Conservation (phyloP, 2,329 filamentous ascomycete genomes). For the Sphaceloma murrayae region DNA sequence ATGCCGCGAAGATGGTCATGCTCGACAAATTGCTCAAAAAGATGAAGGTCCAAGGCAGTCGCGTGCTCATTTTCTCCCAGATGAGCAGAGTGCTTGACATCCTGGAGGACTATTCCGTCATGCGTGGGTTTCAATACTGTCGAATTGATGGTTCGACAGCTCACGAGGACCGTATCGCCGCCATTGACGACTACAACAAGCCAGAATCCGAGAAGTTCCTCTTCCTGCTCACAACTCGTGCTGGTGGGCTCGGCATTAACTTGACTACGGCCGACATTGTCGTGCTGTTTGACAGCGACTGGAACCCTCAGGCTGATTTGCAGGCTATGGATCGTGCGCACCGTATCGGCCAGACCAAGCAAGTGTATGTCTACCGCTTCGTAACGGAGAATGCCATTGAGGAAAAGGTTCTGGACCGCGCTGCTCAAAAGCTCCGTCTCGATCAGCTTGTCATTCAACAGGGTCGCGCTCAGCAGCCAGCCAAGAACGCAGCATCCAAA, state of each 20-base stretch:
- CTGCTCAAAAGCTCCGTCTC: constrained; percentile 89
- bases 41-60: constrained; percentile 75
- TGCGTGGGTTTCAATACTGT: constrained; percentile 90
- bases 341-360: constrained; percentile 96
- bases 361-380: constrained; percentile 92
- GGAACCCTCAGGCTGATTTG: constrained; percentile 96
- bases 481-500: constrained; percentile 87
- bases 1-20: constrained; percentile 95
- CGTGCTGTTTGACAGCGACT: constrained; percentile 92
- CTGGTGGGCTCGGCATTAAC: constrained; percentile 94
- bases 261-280: constrained; percentile 92
- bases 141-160: constrained; percentile 94
- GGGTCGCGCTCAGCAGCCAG: constrained; percentile 81
- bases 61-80: constrained; percentile 97
- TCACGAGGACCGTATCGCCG: constrained; percentile 93
- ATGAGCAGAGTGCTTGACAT: constrained; percentile 98
- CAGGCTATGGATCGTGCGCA: constrained; percentile 99
- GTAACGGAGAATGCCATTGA: constrained; percentile 98
- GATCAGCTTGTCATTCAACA: constrained; percentile 98
- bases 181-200: constrained; percentile 98
- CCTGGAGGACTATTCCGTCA: constrained; percentile 94
- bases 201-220: constrained; percentile 92
- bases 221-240: constrained; percentile 88
- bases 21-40: constrained; percentile 82
- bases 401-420: constrained; percentile 93